These are phyloP conservation scores for Kurtzmaniella quercitrusa DNA, from an alignment of 1,139 yeast species.

Conservation along the genomic window DNA sequence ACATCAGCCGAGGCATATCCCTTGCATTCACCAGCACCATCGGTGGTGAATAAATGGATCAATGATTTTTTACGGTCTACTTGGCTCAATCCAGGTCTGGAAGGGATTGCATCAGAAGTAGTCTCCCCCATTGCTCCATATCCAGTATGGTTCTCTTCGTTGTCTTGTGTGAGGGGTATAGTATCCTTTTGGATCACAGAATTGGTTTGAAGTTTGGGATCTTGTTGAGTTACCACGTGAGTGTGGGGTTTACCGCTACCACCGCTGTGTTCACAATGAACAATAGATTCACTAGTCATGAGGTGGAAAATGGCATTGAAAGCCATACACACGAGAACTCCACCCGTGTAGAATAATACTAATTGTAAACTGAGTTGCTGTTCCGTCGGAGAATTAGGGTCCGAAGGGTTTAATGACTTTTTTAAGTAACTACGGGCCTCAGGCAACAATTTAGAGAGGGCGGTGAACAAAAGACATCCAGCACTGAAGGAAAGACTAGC, in stretches of 20 bases:
- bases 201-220: not conserved
- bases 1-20: slow-evolving; percentile 49
- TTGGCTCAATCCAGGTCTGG: not conserved
- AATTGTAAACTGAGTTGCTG: slow-evolving; percentile 29
- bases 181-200: not conserved
- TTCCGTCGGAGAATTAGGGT: slow-evolving; percentile 4
- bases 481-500: slow-evolving; percentile 68
- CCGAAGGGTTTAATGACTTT: slow-evolving; percentile 9
- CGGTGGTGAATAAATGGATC: slow-evolving; percentile 23
- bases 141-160: slow-evolving; percentile 1
- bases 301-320: slow-evolving; percentile 67
- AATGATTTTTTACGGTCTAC: slow-evolving; percentile 19
- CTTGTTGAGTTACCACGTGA: not conserved
- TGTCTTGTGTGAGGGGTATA: not conserved
- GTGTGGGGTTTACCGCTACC: slow-evolving; percentile 19
- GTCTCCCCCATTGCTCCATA: not conserved
- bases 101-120: not conserved
- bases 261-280: slow-evolving; percentile 72
- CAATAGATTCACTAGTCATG: slow-evolving; percentile 75
- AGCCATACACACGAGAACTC: slow-evolving; percentile 54
- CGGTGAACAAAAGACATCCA: slow-evolving; percentile 74
- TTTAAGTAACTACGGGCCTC: slow-evolving; percentile 44
- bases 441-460: slow-evolving; percentile 72
- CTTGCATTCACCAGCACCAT: slow-evolving; percentile 45
- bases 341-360: slow-evolving; percentile 50